These are phyloP conservation scores for Xylaria sp. DNA, from an alignment of 495 filamentous ascomycete species.

Conservation along the genomic window DNA sequence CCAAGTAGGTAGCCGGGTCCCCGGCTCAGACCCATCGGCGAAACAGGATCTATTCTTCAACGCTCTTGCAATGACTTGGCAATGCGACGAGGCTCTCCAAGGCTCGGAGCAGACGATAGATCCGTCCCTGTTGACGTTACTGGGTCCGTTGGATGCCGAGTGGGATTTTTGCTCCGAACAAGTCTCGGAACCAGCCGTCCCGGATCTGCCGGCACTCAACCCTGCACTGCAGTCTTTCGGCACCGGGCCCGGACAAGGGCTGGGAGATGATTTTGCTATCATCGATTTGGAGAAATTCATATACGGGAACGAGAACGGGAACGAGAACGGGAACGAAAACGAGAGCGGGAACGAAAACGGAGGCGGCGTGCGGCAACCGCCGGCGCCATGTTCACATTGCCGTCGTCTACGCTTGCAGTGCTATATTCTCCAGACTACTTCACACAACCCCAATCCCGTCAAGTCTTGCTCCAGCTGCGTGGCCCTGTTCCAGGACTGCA, in stretches of 20 bases:
- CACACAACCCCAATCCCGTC: slow-evolving; percentile 52
- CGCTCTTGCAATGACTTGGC: not conserved
- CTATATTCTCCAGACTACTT: slow-evolving; percentile 52
- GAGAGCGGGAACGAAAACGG: too few relatives aligned
- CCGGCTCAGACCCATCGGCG: not conserved
- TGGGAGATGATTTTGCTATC: not conserved
- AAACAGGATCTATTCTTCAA: not conserved
- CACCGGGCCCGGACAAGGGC: not conserved
- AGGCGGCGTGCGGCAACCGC: slow-evolving; percentile 52
- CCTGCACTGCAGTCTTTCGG: not conserved
- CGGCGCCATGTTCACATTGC: slow-evolving; percentile 52
- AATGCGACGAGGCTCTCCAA: not conserved
- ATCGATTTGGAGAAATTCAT: slow-evolving; percentile 23
- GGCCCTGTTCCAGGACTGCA: slow-evolving; percentile 36
- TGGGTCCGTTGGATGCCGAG: not conserved
- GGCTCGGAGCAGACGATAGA: slow-evolving; percentile 8
- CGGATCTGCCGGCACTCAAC: not conserved
- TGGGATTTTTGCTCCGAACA: slow-evolving; percentile 5
- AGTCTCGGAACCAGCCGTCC: not conserved
- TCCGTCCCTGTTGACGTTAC: not conserved
- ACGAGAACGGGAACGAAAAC: too few relatives aligned
- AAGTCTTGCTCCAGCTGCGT: slow-evolving; percentile 35
- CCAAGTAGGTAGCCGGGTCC: not conserved
- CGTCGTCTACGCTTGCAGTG: slow-evolving; percentile 53
- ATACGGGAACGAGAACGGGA: slow-evolving; percentile 40